Base-by-base conservation (phyloP, 1,139 yeast genomes). In the Eremothecium coryli region DNA sequence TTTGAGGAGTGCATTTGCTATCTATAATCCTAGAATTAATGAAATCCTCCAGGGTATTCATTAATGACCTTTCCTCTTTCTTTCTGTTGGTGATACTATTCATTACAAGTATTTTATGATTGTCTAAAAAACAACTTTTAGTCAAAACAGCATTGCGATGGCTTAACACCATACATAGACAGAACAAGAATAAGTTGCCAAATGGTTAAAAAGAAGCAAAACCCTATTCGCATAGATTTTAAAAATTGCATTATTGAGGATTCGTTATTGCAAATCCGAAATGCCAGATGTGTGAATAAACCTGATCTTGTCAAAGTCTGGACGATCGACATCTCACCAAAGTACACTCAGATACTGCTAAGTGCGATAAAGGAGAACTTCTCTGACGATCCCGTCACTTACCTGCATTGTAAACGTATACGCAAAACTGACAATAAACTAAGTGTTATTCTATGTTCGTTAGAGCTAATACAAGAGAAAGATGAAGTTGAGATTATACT, bases 251-350 rank as follows among this genome's bases (percentile, higher is more conserved):
- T 71, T 0, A 54, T 77, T 3, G 70, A 71, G 40, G 66, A 62
- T 0, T 52, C 57, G 8, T 59, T 78, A 16, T 62, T 69, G 38
- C 81, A 77, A 43, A 54, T 78, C 2, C 58, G 66, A 37, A 57
- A 60, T 32, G 48, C 46, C 2, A 48, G 45, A 5, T 38, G 41
- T 2, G 43, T 48, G 1, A 44, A 54, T 6, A 53, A 52, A 12
- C 64, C 69, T 4, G 48, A 57, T 4, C 52, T 76, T 48, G 56
- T 66, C 2, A 56, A 61, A 3, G 78, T 71, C 2, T 82, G 93
- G 93, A 62, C 73, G 1, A 58, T 70, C 4, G 57, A 57, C 18
- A 65, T 75, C 5, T 54, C 64, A 5, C 73, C 80, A 0, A 53
- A 49, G 38, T 50, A 57, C 8, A 68, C 78, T 7, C 47, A 61